Evolutionary conservation across 192 early-diverging fungal species (phyloP), one percentile per base, ranked within the genome.

Genomic region (Linnemannia exigua): DNA sequence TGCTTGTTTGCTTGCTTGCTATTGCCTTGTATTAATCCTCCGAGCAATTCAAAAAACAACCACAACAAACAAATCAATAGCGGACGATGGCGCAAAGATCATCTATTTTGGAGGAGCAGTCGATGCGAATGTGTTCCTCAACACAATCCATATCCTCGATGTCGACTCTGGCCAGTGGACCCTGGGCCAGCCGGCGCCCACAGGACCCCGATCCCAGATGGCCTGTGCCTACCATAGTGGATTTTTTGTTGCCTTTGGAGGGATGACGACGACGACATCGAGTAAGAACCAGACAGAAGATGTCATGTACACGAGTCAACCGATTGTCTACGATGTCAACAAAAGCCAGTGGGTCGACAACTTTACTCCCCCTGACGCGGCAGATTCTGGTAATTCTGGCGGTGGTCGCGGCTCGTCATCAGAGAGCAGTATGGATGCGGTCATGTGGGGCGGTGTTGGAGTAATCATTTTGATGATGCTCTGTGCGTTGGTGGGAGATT

Each of bases 161-260:
- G 58, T 85, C 6, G 50, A 19, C 3, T 54, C 72, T 12, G 44
- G 19, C 1, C 25, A 48, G 61, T 84, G 82, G 82, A 79, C 25
- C 5, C 52, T 31, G 14, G 72, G 72, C 9, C 38, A 25, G 1
- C 54, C 77, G 9, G 69, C 77, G 0, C 52, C 77, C 0, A 2
- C 36, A 1, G 25, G 6, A 2, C 1, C 41, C 3, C 66, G 83
- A 35, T 79, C 83, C 1, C 72, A 78, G 9, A 76, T 86, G 77
- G 67, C 78, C 14, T 86, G 83, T 19, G 73, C 47, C 0, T 50
- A 72, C 28, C 68, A 79, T 46, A 31, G 66, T 36, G 41, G 6
- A 11, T 70, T 79, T 47, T 73, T 86, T n/a, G 52, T 86, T 48
- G 83, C 63, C 58, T 86, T 41, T 44, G 83, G 83, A 12, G 78